Conservation (phyloP, 2,329 filamentous ascomycete species). For the Piedraia hortae region DNA sequence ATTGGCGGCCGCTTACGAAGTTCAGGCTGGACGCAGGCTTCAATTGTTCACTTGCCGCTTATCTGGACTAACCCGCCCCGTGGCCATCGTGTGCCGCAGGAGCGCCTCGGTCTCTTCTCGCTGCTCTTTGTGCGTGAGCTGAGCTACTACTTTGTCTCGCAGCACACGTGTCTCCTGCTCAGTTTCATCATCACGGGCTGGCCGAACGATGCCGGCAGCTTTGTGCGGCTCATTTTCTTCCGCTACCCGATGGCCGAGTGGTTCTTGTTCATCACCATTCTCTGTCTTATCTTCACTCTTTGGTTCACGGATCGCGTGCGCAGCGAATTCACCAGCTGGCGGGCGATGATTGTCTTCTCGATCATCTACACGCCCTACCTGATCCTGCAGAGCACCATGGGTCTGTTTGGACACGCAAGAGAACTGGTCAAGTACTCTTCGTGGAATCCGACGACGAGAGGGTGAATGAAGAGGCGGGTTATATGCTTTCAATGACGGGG, state of each 20-base stretch:
- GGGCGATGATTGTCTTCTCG: conserved; percentile 18
- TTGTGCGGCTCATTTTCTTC: conserved; percentile 20
- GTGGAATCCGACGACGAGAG: conserved; percentile 20
- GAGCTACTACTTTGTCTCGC: conserved; percentile 22
- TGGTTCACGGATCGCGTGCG: conserved; percentile 20
- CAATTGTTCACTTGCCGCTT: conserved; percentile 16
- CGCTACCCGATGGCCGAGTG: conserved; percentile 22
- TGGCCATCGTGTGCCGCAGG: conserved; percentile 13
- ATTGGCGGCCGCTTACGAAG: no score
- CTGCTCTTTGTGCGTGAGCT: conserved; percentile 20
- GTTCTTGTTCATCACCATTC: conserved; percentile 5
- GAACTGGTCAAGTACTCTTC: conserved; percentile 19
- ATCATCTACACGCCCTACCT: conserved; percentile 19
- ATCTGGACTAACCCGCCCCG: conserved; percentile 16
- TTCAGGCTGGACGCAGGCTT: conserved; percentile 22
- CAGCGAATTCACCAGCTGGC: conserved; percentile 18
- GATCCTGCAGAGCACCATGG: conserved; percentile 18
- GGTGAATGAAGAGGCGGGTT: no score
- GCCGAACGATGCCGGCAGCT: conserved; percentile 13
- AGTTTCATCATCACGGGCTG: conserved; percentile 21
- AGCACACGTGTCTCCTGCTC: conserved; percentile 20
- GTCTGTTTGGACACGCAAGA: conserved; percentile 20
- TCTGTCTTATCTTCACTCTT: conserved; percentile 18
- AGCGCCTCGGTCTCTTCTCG: conserved; percentile 19
- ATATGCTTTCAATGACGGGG: no score